Evolutionary conservation across 2,329 filamentous ascomycete genomes (phyloP), one percentile per base, ranked within the genome.

Genomic region (Lecanosticta acicola): DNA sequence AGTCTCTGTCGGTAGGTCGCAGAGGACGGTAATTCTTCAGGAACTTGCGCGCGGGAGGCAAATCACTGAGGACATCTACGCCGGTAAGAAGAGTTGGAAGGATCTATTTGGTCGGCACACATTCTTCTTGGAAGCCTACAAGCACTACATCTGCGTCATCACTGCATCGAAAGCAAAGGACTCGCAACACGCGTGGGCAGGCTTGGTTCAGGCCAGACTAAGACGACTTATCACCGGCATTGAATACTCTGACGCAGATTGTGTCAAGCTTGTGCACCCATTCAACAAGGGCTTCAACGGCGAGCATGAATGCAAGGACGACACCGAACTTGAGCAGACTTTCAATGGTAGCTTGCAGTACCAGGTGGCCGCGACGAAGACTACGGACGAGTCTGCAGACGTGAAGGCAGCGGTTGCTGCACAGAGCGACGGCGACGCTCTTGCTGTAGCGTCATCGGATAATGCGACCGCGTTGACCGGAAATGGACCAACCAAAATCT

Each of bases 201-300:
- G 93, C 32, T 81, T 91, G 42, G 87, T 98, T 3, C 88, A 97
- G 67, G 96, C 93, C 13, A 96, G 94, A 67, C 81, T 97, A 34
- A 82, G 93, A 56, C 77, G 91, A 57, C 76, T 98, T 13, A 87
- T 96, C 13, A 80, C 83, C 54, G 84, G 84, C 37, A 76, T 97
- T 33, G 93, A 97, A 62, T 78, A 83, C 45, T 87, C 93, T 57
- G 73, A 79, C 35, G 85, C 83, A 13, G 68, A 68, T 26, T 62
- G 59, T 39, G 88, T 97, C 55, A 81, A 83, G 29, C 73, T 95
- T 18, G 90, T 93, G 1, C 88, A 93, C 57, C 86, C 90, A 0
- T 98, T 90, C 73, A 91, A 88, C 59, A 95, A 97, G 66, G 87
- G 87, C 2, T 94, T 94, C 63, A 86, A 94, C 57, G 81, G 93